Evolutionary conservation across 768 basidiomycete species (phyloP).

Genomic region (Boletus sp.): DNA sequence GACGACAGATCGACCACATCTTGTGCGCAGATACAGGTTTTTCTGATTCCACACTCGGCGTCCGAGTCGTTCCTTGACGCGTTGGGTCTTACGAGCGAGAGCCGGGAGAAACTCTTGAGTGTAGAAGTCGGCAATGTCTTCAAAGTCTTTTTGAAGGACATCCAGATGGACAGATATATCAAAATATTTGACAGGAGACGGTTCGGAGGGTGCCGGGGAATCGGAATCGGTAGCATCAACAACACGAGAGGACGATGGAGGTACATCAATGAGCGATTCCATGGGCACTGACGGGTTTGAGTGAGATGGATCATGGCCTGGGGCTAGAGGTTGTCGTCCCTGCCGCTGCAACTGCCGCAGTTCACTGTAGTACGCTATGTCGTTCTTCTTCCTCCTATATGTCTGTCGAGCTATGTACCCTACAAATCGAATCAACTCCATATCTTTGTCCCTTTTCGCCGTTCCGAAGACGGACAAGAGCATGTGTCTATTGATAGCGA

Average conservation of each 20-base stretch:
- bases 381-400: constrained; percentile 46
- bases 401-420: constrained; percentile 42
- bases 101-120: constrained; percentile 37
- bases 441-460: constrained; percentile 56
- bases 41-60: constrained; percentile 68
- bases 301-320: constrained; percentile 19
- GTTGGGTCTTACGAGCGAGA: constrained; percentile 50
- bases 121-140: constrained; percentile 46
- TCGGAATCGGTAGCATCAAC: constrained; percentile 10
- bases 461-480: constrained; percentile 56
- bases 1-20: constrained; percentile 32
- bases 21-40: constrained; percentile 49
- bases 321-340: constrained; percentile 22
- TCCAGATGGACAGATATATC: constrained; percentile 53
- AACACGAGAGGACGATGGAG: not conserved
- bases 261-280: not conserved
- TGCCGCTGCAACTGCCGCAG: constrained; percentile 27
- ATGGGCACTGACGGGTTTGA: not conserved
- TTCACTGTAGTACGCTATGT: constrained; percentile 42
- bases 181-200: constrained; percentile 34
- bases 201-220: constrained; percentile 27
- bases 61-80: constrained; percentile 73
- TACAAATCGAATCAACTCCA: constrained; percentile 61
- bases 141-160: constrained; percentile 53
- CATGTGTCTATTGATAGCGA: constrained; percentile 53